Percentiles rank a stretch among this genome's conserved stretches.
phyloP scores from a whole-genome alignment of 2,329 filamentous ascomycete genomes.

The Cladosporium phlei region DNA sequence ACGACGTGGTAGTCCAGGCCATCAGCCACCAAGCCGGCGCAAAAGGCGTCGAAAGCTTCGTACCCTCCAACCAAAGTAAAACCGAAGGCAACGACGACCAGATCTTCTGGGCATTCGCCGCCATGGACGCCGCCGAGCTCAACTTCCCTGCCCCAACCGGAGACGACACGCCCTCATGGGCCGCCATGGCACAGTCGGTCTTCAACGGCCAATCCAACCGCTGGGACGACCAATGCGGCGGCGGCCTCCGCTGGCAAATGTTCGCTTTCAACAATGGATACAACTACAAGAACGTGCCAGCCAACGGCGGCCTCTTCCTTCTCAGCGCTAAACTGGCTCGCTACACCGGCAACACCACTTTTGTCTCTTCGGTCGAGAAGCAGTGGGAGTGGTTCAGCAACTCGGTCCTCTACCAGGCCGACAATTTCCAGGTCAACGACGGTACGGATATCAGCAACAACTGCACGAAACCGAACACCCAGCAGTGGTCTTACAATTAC shows the following conservation, averaged over 20 bases:
- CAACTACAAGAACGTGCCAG: constrained; percentile 47
- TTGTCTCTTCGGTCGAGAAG: constrained; percentile 58
- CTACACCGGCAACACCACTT: constrained; percentile 48
- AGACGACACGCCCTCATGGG: constrained; percentile 38
- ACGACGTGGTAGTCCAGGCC: constrained; percentile 52
- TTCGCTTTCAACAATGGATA: constrained; percentile 47
- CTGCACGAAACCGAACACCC: constrained; percentile 42
- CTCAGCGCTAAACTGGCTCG: constrained; percentile 39
- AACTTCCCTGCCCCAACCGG: constrained; percentile 41
- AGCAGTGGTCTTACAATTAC: constrained; percentile 45
- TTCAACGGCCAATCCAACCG: constrained; percentile 36
- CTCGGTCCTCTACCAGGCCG: constrained; percentile 37
- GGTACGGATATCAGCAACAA: constrained; percentile 44
- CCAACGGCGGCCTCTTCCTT: constrained; percentile 50
- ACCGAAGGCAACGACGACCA: constrained; percentile 51
- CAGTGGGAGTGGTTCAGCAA: constrained; percentile 35
- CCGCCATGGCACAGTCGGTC: constrained; percentile 40
- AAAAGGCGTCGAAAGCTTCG: constrained; percentile 53
- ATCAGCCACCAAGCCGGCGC: constrained; percentile 56
- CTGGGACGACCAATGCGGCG: constrained; percentile 37
- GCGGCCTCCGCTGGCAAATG: constrained; percentile 38
- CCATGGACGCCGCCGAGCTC: constrained; percentile 51
- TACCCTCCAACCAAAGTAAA: constrained; percentile 44
- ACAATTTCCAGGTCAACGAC: constrained; percentile 44
- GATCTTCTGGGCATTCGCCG: constrained; percentile 54